A percentile compares a stretch with the other conserved stretches of the same genome.
These are phyloP conservation scores for Aspergillus spinulosporus DNA, from an alignment of 2,329 filamentous ascomycete species.

Conservation along the genomic window DNA sequence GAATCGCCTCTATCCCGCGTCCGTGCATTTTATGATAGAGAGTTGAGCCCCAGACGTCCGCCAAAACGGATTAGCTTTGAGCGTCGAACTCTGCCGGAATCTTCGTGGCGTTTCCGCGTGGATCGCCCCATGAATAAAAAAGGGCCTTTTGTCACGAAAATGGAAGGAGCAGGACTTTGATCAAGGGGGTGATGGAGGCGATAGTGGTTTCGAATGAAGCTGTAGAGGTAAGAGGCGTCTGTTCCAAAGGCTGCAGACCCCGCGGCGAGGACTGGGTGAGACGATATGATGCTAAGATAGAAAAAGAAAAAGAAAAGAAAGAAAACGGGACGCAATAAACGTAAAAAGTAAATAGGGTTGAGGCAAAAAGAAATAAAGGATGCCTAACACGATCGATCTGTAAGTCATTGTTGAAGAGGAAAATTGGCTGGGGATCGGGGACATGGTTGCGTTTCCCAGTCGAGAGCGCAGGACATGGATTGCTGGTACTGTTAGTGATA, in stretches of 20 bases:
- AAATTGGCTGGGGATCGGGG: conserved; percentile 6
- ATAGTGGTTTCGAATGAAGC: not conserved
- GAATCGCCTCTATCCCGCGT: conserved; percentile 28
- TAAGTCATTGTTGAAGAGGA: conserved; percentile 21
- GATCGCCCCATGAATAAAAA: conserved; percentile 17
- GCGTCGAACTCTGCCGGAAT: conserved; percentile 28
- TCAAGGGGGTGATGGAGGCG: not conserved
- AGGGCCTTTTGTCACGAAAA: conserved; percentile 1
- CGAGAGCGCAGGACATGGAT: conserved; percentile 14
- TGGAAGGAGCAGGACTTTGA: conserved; percentile 2
- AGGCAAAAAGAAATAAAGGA: conserved; percentile 14
- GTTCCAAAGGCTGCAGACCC: conserved; percentile 12
- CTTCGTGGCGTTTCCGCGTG: conserved; percentile 24
- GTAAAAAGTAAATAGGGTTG: conserved; percentile 1
- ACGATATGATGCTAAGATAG: conserved; percentile 1
- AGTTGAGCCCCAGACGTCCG: conserved; percentile 8
- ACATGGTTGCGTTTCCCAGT: conserved; percentile 24
- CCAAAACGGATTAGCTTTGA: conserved; percentile 11
- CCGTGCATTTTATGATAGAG: conserved; percentile 39
- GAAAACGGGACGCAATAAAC: conserved; percentile 1
- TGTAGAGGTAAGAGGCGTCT: not conserved
- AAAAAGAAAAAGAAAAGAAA: conserved; percentile 3
- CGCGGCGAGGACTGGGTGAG: not conserved
- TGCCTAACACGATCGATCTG: conserved; percentile 19
- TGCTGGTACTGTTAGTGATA: conserved; percentile 23